Evolutionary conservation across 805 yeast genomes (phyloP), one percentile per base, ranked within the genome.

Genomic region (Priceomyces medius): DNA sequence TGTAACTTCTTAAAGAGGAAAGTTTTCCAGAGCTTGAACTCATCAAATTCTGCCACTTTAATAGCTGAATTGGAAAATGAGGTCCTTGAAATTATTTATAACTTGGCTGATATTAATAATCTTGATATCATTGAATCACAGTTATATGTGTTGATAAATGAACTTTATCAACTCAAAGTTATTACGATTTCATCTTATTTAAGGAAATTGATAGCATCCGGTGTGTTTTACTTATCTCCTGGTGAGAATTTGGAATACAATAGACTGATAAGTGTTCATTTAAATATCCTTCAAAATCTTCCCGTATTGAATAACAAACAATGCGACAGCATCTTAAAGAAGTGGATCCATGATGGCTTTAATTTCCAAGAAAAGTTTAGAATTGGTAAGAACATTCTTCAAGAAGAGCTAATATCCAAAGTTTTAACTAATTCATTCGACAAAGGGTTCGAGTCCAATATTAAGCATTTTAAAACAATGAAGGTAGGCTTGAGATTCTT

Each of bases 201-300:
- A 43, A 69, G 97, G 53, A 79, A 82, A 50, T 66, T 90, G 27
- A 89, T 91, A 34, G 88, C 97, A 7, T 81, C 93, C 0, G 99
- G 97, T 3, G 71, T 88, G 0, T 77, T 90, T 35, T 88, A 85
- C 59, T 60, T 80, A 9, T 64, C 71, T 3, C 72, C 77, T 6
- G 76, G 53, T 21, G 46, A 47, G 7, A 51, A 54, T 2, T 37
- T 41, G 38, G 9, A 35, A 18, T 27, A 41, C 10, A 40, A 39
- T 37, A 45, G 48, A 3, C 57, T 51, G 37, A 51, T 64, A 3
- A 48, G 55, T 5, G 73, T 73, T 32, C 96, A 77, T 55, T 66
- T 83, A 17, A 50, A 68, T 8, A 69, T 85, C 7, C 63, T 85
- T 41, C 74, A 76, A 45, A 80, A 82, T 42, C 58, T 86, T 28